Percentiles rank a stretch among this genome's conserved stretches.
phyloP scores from a whole-genome alignment of 495 filamentous ascomycete species.

The Tuber brumale region DNA sequence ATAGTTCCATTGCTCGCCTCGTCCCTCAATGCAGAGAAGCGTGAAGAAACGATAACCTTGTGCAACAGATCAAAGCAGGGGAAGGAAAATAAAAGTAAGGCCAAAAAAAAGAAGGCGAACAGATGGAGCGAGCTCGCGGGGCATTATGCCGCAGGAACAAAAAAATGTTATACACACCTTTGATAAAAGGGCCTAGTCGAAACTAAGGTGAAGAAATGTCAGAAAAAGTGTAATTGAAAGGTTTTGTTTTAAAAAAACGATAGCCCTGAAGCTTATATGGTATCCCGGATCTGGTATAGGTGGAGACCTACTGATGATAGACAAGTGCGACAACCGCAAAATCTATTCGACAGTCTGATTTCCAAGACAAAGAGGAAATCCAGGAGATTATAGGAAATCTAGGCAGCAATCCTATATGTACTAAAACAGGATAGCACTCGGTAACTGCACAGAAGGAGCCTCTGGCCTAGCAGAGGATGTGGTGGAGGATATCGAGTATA shows the following conservation, averaged over 20 bases:
- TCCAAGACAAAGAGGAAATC: background rate
- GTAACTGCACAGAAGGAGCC: background rate
- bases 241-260: background rate
- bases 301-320: background rate
- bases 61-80: background rate
- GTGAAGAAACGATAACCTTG: background rate
- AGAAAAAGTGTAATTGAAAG: background rate
- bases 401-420: background rate
- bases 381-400: background rate
- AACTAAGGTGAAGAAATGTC: background rate
- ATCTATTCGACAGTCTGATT: background rate
- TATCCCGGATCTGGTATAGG: background rate
- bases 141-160: background rate
- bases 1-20: background rate
- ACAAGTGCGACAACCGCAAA: background rate
- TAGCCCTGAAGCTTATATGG: slow-evolving; percentile 2
- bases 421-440: background rate
- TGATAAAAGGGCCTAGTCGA: background rate
- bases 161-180: background rate
- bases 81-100: background rate
- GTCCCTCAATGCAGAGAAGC: background rate
- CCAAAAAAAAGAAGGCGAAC: slow-evolving; percentile 1
- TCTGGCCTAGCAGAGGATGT: background rate
- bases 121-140: background rate
- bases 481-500: background rate